A percentile compares a stretch with the other conserved stretches of the same genome.
phyloP scores from a whole-genome alignment of 805 yeast species.

The Lipomyces anomalus region DNA sequence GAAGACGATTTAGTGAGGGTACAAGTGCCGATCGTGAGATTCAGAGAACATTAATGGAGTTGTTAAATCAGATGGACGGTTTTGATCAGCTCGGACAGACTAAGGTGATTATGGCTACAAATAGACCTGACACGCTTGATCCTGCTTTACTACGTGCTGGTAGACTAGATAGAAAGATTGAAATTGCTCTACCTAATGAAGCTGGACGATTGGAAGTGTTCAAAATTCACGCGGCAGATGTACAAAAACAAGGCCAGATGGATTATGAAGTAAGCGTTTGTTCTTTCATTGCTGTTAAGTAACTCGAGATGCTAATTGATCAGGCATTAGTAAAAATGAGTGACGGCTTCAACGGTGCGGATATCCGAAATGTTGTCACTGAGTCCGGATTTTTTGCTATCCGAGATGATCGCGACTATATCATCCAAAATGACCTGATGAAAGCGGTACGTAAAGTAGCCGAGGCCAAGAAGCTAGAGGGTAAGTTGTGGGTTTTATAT shows the following conservation, averaged over 20 bases:
- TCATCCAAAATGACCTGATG: constrained; percentile 88
- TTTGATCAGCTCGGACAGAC: constrained; percentile 95
- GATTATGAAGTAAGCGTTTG: constrained; percentile 97
- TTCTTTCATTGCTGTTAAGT: no score
- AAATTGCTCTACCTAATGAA: constrained; percentile 92
- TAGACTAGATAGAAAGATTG: constrained; percentile 92
- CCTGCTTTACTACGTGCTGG: constrained; percentile 98
- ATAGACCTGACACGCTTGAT: constrained; percentile 95
- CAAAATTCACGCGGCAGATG: constrained; percentile 83
- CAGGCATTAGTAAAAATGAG: constrained; percentile 87
- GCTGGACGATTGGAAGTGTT: constrained; percentile 90
- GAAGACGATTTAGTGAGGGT: constrained; percentile 95
- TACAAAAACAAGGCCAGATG: constrained; percentile 87
- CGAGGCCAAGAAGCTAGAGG: constrained; percentile 94
- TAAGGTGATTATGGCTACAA: constrained; percentile 98
- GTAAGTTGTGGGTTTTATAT: constrained; percentile 85
- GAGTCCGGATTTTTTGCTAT: constrained; percentile 98
- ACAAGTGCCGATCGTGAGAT: constrained; percentile 98
- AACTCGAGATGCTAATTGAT: no score
- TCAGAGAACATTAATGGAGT: constrained; percentile 95
- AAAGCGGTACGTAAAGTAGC: constrained; percentile 97
- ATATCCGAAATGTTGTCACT: constrained; percentile 92
- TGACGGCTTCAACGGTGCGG: constrained; percentile 99
- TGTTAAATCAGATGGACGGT: constrained; percentile 97
- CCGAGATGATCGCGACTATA: constrained; percentile 94